Evolutionary conservation across 108 stramenopile species (phyloP), one percentile per base, ranked within the genome.

Genomic region (Nitzschia putrida): DNA sequence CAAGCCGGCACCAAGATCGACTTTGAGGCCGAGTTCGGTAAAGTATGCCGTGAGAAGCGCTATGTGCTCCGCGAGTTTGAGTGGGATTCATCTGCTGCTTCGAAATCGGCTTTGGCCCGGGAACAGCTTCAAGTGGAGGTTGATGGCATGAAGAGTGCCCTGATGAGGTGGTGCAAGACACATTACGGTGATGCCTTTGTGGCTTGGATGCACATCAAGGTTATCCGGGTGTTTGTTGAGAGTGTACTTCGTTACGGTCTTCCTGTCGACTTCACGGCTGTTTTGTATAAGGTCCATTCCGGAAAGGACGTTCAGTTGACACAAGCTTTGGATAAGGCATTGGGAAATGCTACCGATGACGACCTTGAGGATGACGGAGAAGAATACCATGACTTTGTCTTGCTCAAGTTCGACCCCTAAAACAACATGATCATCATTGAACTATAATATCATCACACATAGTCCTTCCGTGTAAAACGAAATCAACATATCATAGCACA

Each of bases 131-230:
- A 87, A 43, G 88, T 90, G 12, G 92, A 95, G 66, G 92, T 92
- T 13, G 96, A 93, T 66, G 88, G 88, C 44, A 91, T 91, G 87
- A 88, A 87, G 43, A 84, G 76, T 37, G 89, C 92, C 22, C 74
- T 97, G 57, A 89, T 90, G 73, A 84, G 95, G 55, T 98, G 98
- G 98, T 97, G 98, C 84, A 93, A 92, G 80, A 94, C 95, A 38
- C 98, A 98, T 73, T 98, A 87, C 69, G 96, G 96, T 52, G 98
- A 98, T 79, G 92, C 93, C 24, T 96, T 95, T 66, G 93, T 91
- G 22, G 96, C 95, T 4, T 98, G 98, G 98, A 93, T 97, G 88
- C 98, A 98, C 78, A 84, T 97, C 56, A 98, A 98, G 83, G 91
- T 97, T 38, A 94, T 98, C 64, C 92, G 95, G 24, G 96, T 95